Evolutionary conservation across 2,329 filamentous ascomycete species (phyloP).

Genomic region (Cladobotryum mycophilum): DNA sequence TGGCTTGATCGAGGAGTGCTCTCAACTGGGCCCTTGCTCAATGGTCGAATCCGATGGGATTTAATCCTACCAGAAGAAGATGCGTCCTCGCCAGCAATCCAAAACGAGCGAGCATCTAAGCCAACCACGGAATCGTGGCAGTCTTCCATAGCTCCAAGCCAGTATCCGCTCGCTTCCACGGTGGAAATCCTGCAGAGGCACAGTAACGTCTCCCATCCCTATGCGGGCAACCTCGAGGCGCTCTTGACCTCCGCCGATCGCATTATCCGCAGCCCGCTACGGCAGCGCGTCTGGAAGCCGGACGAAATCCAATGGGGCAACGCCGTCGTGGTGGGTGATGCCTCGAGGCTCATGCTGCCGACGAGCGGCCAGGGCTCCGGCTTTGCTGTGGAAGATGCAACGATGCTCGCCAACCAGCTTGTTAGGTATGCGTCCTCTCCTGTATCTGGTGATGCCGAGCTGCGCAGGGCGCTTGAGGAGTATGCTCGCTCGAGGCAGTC

Average conservation of each 20-base stretch:
- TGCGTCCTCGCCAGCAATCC: slow-evolving; percentile 4
- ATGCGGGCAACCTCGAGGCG: slow-evolving; percentile 14
- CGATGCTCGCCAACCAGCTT: slow-evolving; percentile 17
- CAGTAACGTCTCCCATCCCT: slow-evolving; percentile 14
- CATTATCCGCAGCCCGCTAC: slow-evolving; percentile 19
- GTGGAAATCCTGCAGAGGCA: neutral
- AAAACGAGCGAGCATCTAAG: neutral
- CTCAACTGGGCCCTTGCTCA: slow-evolving; percentile 15
- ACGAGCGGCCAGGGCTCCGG: slow-evolving; percentile 22
- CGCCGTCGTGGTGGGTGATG: slow-evolving; percentile 18
- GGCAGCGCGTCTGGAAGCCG: slow-evolving; percentile 19
- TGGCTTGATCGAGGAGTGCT: slow-evolving; percentile 16
- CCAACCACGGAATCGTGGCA: neutral
- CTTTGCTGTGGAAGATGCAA: slow-evolving; percentile 21
- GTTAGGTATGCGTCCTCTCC: slow-evolving; percentile 3
- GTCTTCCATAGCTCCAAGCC: neutral
- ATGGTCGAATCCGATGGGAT: slow-evolving; percentile 19
- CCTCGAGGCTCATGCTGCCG: slow-evolving; percentile 19
- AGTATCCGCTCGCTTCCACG: neutral
- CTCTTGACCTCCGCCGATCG: slow-evolving; percentile 18
- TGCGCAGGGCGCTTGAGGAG: slow-evolving; percentile 14
- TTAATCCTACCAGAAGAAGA: slow-evolving; percentile 18
- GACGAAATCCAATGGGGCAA: slow-evolving; percentile 19
- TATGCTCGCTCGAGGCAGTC: slow-evolving; percentile 15
- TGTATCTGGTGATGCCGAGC: neutral